Conservation (phyloP, 352 stramenopile species). For the Pythium rishiriense region DNA sequence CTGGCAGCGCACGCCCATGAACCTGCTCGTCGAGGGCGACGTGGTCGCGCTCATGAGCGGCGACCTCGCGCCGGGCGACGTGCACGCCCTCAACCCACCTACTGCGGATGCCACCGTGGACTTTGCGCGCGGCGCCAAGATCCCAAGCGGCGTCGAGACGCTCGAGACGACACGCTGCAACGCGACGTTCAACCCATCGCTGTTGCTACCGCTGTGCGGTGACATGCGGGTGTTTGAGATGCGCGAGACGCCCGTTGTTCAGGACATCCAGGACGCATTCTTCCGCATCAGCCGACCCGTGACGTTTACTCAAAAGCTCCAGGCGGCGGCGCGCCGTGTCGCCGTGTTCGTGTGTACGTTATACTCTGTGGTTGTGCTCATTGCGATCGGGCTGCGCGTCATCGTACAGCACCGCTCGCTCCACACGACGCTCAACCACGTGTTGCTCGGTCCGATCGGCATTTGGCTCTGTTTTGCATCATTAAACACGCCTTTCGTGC, state of each 20-base stretch:
- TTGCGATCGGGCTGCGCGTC: slow-evolving; percentile 66
- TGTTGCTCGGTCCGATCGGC: slow-evolving; percentile 68
- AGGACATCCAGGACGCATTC: slow-evolving; percentile 79
- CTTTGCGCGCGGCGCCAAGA: slow-evolving; percentile 59
- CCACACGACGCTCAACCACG: slow-evolving; percentile 66
- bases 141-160: slow-evolving; percentile 41
- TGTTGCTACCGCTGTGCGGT: slow-evolving; percentile 78
- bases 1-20: slow-evolving; percentile 84
- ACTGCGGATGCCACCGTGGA: slow-evolving; percentile 1
- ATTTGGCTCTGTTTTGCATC: slow-evolving; percentile 88
- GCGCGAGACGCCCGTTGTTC: slow-evolving; percentile 78
- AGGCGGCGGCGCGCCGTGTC: slow-evolving; percentile 50
- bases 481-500: slow-evolving; percentile 75
- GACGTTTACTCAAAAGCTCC: slow-evolving; percentile 80
- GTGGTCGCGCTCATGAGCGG: slow-evolving; percentile 83
- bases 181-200: slow-evolving; percentile 71
- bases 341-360: slow-evolving; percentile 65
- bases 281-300: slow-evolving; percentile 68
- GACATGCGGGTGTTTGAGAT: slow-evolving; percentile 89
- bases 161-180: slow-evolving; percentile 65
- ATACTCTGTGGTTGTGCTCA: slow-evolving; percentile 67
- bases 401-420: slow-evolving; percentile 70
- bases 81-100: slow-evolving; percentile 40
- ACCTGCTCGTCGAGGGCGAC: slow-evolving; percentile 79
- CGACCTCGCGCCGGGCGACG: slow-evolving; percentile 70